phyloP scores from a whole-genome alignment of 108 stramenopile species.

The Chaetoceros tenuissimus region DNA sequence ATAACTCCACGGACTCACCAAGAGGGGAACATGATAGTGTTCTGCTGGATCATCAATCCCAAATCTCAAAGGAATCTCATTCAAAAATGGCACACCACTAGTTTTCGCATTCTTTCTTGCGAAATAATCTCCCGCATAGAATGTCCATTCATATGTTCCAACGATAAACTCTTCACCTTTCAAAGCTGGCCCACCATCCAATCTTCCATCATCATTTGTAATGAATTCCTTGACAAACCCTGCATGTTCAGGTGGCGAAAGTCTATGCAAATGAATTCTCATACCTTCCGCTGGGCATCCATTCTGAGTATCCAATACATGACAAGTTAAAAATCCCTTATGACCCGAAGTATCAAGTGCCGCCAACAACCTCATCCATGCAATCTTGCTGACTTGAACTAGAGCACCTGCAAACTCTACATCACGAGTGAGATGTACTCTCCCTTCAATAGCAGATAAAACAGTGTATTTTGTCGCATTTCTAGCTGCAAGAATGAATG shows the following conservation, averaged over 20 bases:
- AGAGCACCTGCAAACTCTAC: slow-evolving; percentile 56
- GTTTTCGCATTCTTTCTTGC: slow-evolving; percentile 43
- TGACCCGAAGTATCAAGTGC: slow-evolving; percentile 39
- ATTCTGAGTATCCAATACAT: slow-evolving; percentile 82
- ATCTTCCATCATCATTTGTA: slow-evolving; percentile 78
- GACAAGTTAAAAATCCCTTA: slow-evolving; percentile 79
- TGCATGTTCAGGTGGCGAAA: slow-evolving; percentile 29
- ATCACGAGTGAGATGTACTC: slow-evolving; percentile 29
- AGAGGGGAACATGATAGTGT: slow-evolving; percentile 87
- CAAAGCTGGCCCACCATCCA: slow-evolving; percentile 65
- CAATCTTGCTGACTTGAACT: slow-evolving; percentile 84
- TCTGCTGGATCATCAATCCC: slow-evolving; percentile 89
- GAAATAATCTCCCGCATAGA: slow-evolving; percentile 84
- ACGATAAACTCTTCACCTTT: slow-evolving; percentile 60
- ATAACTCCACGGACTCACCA: slow-evolving; percentile 83
- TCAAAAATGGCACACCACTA: slow-evolving; percentile 75
- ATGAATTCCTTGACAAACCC: slow-evolving; percentile 51
- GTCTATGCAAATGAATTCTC: slow-evolving; percentile 54
- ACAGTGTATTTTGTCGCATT: slow-evolving; percentile 81
- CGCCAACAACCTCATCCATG: slow-evolving; percentile 84
- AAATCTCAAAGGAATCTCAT: slow-evolving; percentile 73
- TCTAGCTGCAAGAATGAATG: slow-evolving; percentile 82
- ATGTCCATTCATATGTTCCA: slow-evolving; percentile 78
- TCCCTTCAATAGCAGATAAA: slow-evolving; percentile 56
- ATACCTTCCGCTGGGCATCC: slow-evolving; percentile 76